Base-by-base conservation (phyloP, 202 grass and related monocot species). In the Saccharum hybrid region DNA sequence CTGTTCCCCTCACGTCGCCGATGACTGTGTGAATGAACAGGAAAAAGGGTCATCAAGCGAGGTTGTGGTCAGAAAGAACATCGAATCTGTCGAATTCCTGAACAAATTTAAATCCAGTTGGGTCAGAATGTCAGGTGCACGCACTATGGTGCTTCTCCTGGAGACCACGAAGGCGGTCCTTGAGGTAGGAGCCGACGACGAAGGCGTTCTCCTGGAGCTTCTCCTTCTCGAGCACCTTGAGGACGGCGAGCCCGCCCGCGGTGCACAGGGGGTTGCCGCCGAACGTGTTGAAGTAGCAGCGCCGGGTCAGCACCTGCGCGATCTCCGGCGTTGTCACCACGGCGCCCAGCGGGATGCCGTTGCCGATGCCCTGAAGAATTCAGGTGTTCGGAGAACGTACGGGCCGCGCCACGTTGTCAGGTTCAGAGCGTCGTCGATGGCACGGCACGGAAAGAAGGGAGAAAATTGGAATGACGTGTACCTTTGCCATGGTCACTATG, bases 401-500 rank as follows among this genome's bases (percentile, higher is more conserved):
- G 43, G 0, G 11, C 39, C 39, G 39, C 39, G 8, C 43, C 43
- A 48, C 48, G 14, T 51, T 39, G 36, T 28, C 54, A 63, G 36
- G 28, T 54, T 74, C 48, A 56, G 72, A 39, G 34, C 33, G 34
- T 23, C 56, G 56, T 59, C n/a, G n/a, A 9, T 59, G 18, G 16
- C 9, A 34, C 13, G 0, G 18, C 46, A 30, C 30, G 1, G 15
- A 23, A 64, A 1, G 1, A 76, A 39, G 6, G n/a, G 68, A 43
- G 71, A 75, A 37, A 26, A 69, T 12, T 13, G 1, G 22, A 31
- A 7, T 5, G 40, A 0, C 12, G 42, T 36, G 45, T 31, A 93
- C 94, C 94, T 97, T 94, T 18, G 94, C 94, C 94, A 97, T 94
- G 57, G 94, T 97, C 1, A 97, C 94, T 10, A 97, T 97, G 75